Evolutionary conservation across 352 stramenopile species (phyloP), one percentile per base, ranked within the genome.

Genomic region (Thalassiosira mediterranea): DNA sequence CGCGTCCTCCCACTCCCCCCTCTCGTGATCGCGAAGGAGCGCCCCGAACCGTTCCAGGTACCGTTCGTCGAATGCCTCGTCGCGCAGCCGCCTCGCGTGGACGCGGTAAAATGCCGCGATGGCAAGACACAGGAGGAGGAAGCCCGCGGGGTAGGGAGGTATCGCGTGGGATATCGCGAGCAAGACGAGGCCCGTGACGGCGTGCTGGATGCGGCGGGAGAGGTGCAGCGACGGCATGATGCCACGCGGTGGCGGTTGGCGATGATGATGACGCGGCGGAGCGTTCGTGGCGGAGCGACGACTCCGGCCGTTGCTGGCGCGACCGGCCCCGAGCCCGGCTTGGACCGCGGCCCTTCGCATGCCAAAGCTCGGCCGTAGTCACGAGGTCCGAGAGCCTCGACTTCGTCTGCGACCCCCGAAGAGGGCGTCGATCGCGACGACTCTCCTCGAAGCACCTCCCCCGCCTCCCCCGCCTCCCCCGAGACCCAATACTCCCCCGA

Each of bases 171-270:
- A 90, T 40, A 87, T 64, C 26, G 72, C 23, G 1, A 92, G 68
- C 11, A 92, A 56, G 8, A 76, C 37, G 31, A 89, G 72, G 21
- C 86, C 86, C 21, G 86, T 89, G 0, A 83, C 32, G 0, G 80
- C 72, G 76, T 92, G 86, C 57, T 90, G 83, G 17, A 81, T 66
- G n/a, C 83, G 78, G 40, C 86, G 75, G n/a, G 53, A 69, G n/a
- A 65, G 34, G 46, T 82, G 73, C 15, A 77, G 37, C 37, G 37
- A 15, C 8, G 37, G 37, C 37, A 44, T 44, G 37, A 44, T 44
- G 37, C n/a, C n/a, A n/a, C n/a, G n/a, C n/a, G n/a, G n/a, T n/a
- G n/a, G n/a, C n/a, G n/a, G 37, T 15, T 44, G 37, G 15, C 8
- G 37, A 44, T 44, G 37, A 44, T 15, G 37, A 44, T 15, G 37